Percentiles rank a stretch among this genome's conserved stretches.
phyloP scores from a whole-genome alignment of 768 basidiomycete species.

The Amanita thiersii region DNA sequence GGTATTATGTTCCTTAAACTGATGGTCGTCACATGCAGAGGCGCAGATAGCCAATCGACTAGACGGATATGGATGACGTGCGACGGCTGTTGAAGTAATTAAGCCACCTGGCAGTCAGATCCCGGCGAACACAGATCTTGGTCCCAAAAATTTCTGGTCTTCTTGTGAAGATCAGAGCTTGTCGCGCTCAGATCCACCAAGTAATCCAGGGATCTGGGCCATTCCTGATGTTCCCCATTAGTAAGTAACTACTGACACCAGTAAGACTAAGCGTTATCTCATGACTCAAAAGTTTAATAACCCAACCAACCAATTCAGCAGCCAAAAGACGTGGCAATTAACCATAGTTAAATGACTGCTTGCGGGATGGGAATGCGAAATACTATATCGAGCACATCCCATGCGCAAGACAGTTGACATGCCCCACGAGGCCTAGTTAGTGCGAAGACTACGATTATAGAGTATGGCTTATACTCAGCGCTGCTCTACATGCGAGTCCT shows the following conservation, averaged over 20 bases:
- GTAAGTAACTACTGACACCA: no score
- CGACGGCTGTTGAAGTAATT: constrained; percentile 6
- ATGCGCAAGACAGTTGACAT: constrained; percentile 3
- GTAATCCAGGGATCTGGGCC: no score
- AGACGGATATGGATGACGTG: constrained; percentile 3
- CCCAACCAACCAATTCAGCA: no score
- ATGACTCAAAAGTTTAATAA: no score
- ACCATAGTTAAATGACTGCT: no score
- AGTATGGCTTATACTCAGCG: constrained; percentile 8
- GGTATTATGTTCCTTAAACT: constrained; percentile 1
- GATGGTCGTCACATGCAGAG: constrained; percentile 6
- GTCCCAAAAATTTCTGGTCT: not conserved
- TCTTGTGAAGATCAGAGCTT: not conserved
- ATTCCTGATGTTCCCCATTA: no score
- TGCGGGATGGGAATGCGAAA: no score
- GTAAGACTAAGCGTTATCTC: no score
- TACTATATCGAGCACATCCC: not conserved
- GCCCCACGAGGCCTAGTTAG: constrained; percentile 7
- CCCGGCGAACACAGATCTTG: constrained; percentile 2
- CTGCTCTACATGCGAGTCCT: constrained; percentile 2
- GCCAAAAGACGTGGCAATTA: no score
- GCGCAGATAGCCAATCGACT: constrained; percentile 3
- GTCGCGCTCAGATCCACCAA: no score
- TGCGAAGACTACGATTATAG: constrained; percentile 6
- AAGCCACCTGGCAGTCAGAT: constrained; percentile 1